A percentile compares a stretch with the other conserved stretches of the same genome.
phyloP scores from a whole-genome alignment of 345 rosid genomes.

The sweet orange (Citrus sinensis) region DVS_A1.0 CM039168.1:10744501-10745000 shows the following conservation, averaged over 20 bases:
- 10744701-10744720: constrained; percentile 45
- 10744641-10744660: constrained; percentile 36
- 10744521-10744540: too few relatives aligned
- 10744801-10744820: too few relatives aligned
- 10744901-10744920: too few relatives aligned
- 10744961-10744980: constrained; percentile 47
- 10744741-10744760: constrained; percentile 42
- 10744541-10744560: too few relatives aligned
- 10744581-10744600: not conserved
- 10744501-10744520: too few relatives aligned
- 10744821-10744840: too few relatives aligned
- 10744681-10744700: constrained; percentile 30
- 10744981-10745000: constrained; percentile 43
- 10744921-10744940: too few relatives aligned
- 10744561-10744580: not conserved
- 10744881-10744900: too few relatives aligned
- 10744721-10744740: constrained; percentile 42
- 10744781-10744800: too few relatives aligned
- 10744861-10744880: too few relatives aligned
- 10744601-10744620: constrained; percentile 54
- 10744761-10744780: constrained; percentile 21
- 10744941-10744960: not conserved
- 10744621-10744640: constrained; percentile 38
- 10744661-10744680: constrained; percentile 27
- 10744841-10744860: too few relatives aligned